These are phyloP conservation scores for Nakazawaea wyomingensis DNA, from an alignment of 805 yeast genomes.

Conservation along the genomic window DNA sequence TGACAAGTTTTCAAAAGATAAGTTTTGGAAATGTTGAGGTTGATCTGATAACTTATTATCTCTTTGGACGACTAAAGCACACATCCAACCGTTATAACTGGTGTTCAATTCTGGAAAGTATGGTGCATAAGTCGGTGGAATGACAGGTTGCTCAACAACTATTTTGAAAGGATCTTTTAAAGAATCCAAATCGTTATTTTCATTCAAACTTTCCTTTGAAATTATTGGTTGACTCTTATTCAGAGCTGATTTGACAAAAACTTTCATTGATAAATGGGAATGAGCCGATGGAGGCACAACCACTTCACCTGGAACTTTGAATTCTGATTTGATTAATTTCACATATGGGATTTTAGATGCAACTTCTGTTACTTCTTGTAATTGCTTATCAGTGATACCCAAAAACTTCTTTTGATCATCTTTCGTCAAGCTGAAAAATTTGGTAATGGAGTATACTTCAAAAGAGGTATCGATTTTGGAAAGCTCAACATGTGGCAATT, in stretches of 20 bases:
- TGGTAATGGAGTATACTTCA: constrained; percentile 60
- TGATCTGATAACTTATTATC: constrained; percentile 77
- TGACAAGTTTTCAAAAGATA: constrained; percentile 50
- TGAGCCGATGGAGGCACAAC: constrained; percentile 66
- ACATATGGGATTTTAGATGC: constrained; percentile 67
- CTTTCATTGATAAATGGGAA: constrained; percentile 72
- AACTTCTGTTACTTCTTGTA: constrained; percentile 44
- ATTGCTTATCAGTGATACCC: constrained; percentile 42
- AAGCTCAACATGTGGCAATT: constrained; percentile 69
- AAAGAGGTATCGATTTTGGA: constrained; percentile 44
- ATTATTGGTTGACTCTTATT: constrained; percentile 53
- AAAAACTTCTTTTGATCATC: constrained; percentile 50
- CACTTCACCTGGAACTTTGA: constrained; percentile 83
- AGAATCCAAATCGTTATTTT: constrained; percentile 58
- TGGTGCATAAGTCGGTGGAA: constrained; percentile 69
- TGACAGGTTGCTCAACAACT: constrained; percentile 60
- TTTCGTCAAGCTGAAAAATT: constrained; percentile 54
- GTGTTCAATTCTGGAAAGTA: constrained; percentile 52
- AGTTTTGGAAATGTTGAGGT: constrained; percentile 47
- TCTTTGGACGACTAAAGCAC: constrained; percentile 62
- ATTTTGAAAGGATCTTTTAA: constrained; percentile 67
- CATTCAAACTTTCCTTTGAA: constrained; percentile 38
- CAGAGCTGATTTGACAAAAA: constrained; percentile 66
- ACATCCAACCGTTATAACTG: constrained; percentile 50
- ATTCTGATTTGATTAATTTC: constrained; percentile 62